Base-by-base conservation (phyloP, 768 basidiomycete genomes). In the Pisolithus orientalis region DNA sequence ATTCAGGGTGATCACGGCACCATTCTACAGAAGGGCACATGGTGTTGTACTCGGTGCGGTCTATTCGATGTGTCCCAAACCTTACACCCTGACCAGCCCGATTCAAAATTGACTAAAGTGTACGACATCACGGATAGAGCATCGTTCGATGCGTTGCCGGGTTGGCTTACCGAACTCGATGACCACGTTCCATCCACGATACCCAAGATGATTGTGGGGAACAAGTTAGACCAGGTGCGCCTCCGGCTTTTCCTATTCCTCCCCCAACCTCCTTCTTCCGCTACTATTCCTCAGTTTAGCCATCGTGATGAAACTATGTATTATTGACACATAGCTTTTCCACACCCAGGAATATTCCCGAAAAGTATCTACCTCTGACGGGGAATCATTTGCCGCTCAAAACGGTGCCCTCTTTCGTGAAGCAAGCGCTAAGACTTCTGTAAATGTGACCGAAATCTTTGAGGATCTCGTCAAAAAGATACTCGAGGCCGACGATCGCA, bases 51-150 rank as follows among this genome's bases (percentile, higher is more conserved):
- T 34, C 5, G 34, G 34, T 34, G 5, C 34, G 34, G 34, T 34
- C 11, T 34, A 29, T 34, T 21, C 21, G 21, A 21, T 2, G 21
- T 21, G 21, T 21, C 11, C 11, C 34, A 13, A 34, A 4, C 34
- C 3, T 34, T 14, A 13, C 13, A 34, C 13, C 34, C 34, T 34
- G 11, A 16, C 14, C 21, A 21, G 9, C 11, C 21, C 25, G 21
- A 14, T 44, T 44, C 14, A 11, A 39, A 45, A 5, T 1, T 4
- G 14, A 14, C 34, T 63, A 94, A 21, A 21, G 95, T 98, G 4
- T 99, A 98, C 69, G 96, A 98, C 69, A 91, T 97, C 31, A 80
- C 94, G 7, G 93, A 86, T 59, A 80, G 92, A 34, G 87, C 91
- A 66, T 90, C 93, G 0, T 98, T 95, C 64, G 92, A 97, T 17